Percentiles rank a stretch among this genome's conserved stretches.
Conservation (phyloP, 805 yeast species). For the Candida broadrunensis region DNA sequence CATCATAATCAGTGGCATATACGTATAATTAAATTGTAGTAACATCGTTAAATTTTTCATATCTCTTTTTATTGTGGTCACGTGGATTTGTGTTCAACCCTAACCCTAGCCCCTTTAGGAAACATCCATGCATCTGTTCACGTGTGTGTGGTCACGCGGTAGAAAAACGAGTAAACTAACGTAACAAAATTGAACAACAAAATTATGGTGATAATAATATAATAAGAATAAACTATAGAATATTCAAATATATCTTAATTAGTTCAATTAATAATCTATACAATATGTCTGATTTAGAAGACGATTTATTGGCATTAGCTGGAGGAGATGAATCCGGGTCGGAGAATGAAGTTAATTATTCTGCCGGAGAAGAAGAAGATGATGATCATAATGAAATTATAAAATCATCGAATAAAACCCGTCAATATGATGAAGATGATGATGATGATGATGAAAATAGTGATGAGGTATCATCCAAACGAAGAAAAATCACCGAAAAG, state of each 20-base stretch:
- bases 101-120: not conserved
- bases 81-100: not conserved
- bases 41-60: too few relatives aligned
- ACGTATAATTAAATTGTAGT: too few relatives aligned
- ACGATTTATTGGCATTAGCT: conserved; percentile 93
- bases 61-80: too few relatives aligned
- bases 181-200: too few relatives aligned
- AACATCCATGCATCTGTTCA: not conserved
- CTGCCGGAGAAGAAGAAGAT: conserved; percentile 12
- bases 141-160: too few relatives aligned
- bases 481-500: conserved; percentile 13
- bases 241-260: too few relatives aligned
- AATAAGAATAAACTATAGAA: too few relatives aligned
- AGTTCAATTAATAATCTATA: too few relatives aligned
- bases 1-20: too few relatives aligned
- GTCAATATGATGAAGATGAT: conserved; percentile 25
- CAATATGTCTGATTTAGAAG: conserved; percentile 80
- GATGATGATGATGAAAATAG: conserved; percentile 10
- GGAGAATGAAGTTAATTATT: conserved; percentile 21
- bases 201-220: too few relatives aligned
- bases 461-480: conserved; percentile 8
- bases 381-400: conserved; percentile 2
- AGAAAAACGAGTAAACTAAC: too few relatives aligned
- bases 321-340: conserved; percentile 44
- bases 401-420: conserved; percentile 2